Evolutionary conservation across 768 basidiomycete species (phyloP).

Genomic region (Hericium erinaceus): DNA sequence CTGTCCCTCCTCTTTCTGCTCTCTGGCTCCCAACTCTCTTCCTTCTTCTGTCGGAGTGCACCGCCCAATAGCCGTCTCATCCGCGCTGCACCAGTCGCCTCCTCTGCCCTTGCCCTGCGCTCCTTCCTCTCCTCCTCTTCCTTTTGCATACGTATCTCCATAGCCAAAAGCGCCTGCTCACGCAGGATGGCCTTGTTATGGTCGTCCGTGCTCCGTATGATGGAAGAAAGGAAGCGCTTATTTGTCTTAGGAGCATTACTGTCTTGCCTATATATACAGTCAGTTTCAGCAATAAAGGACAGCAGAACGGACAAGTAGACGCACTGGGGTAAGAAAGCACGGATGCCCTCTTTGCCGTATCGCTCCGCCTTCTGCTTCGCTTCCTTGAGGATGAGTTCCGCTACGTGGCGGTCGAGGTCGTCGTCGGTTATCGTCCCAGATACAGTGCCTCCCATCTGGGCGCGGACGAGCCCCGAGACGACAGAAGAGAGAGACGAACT

Average conservation of each 20-base stretch:
- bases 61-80: slow-evolving; percentile 31
- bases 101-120: slow-evolving; percentile 58
- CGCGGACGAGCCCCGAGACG: slow-evolving; percentile 70
- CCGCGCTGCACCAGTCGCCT: slow-evolving; percentile 63
- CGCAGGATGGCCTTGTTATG: slow-evolving; percentile 83
- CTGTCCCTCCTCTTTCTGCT: slow-evolving; percentile 38
- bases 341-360: slow-evolving; percentile 69
- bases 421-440: slow-evolving; percentile 57
- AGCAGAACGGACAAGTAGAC: slow-evolving; percentile 7
- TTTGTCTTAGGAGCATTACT: slow-evolving; percentile 70
- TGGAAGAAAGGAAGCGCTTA: slow-evolving; percentile 74
- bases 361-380: slow-evolving; percentile 85
- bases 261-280: slow-evolving; percentile 33
- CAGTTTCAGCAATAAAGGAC: background rate
- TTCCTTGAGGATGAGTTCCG: slow-evolving; percentile 84
- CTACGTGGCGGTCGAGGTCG: slow-evolving; percentile 87
- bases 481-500: slow-evolving; percentile 70
- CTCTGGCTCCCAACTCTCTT: slow-evolving; percentile 33
- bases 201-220: slow-evolving; percentile 91
- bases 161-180: slow-evolving; percentile 62
- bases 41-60: slow-evolving; percentile 14
- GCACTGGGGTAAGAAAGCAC: slow-evolving; percentile 64
- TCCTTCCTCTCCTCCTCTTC: slow-evolving; percentile 59
- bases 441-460: slow-evolving; percentile 64
- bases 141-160: slow-evolving; percentile 60